Conservation (phyloP, 106 monocot genomes). For the Apostasia ramifera region DNA sequence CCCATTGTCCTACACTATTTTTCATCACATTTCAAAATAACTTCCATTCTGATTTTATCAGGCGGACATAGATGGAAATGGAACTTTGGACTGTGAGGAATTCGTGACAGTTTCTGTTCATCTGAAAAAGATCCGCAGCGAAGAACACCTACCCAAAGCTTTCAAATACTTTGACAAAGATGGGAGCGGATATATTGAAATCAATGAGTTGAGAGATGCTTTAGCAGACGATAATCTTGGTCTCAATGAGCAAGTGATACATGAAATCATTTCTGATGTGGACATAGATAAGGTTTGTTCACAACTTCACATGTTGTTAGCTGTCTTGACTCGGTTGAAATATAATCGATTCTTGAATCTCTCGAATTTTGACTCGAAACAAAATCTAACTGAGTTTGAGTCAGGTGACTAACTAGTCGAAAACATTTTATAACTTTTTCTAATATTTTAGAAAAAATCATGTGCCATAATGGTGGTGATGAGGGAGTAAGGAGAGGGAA, state of each 20-base stretch:
- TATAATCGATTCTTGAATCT: too few species aligned
- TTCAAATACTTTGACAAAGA: constrained; percentile 56
- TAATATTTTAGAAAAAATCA: too few species aligned
- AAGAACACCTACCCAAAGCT: constrained; percentile 31
- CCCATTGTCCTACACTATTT: too few species aligned
- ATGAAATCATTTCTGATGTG: constrained; percentile 19
- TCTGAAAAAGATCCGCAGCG: constrained; percentile 41
- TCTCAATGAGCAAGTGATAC: constrained; percentile 13
- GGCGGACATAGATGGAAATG: constrained; percentile 57
- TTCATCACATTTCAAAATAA: neutral
- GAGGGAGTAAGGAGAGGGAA: too few species aligned
- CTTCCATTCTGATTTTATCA: constrained; percentile 5
- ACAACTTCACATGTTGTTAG: too few species aligned
- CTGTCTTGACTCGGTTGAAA: too few species aligned
- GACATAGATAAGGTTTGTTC: constrained; percentile 16
- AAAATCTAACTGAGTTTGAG: too few species aligned
- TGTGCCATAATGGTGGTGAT: too few species aligned
- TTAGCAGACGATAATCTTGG: constrained; percentile 21
- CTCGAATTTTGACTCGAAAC: too few species aligned
- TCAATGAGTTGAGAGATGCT: constrained; percentile 54
- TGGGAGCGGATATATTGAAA: constrained; percentile 50
- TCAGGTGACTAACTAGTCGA: too few species aligned
- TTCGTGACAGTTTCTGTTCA: constrained; percentile 48
- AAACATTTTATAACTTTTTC: too few species aligned
- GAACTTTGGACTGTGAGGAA: constrained; percentile 41